phyloP scores from a whole-genome alignment of 495 filamentous ascomycete genomes.

The Lichina pygmaea region DNA sequence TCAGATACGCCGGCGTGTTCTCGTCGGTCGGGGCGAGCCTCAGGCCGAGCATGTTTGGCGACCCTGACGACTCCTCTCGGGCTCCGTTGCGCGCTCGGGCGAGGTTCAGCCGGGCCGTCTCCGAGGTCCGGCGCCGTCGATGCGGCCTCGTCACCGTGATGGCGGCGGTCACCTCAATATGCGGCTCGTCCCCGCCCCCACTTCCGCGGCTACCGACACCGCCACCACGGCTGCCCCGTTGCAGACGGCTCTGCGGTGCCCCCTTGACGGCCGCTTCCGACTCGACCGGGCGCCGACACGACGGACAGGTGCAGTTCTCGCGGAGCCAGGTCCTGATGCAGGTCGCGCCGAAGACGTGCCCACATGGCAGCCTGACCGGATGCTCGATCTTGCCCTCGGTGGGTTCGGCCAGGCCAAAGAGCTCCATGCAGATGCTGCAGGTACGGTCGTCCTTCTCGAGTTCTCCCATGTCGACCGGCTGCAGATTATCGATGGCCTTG shows the following conservation, averaged over 20 bases:
- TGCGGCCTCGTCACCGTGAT: neutral
- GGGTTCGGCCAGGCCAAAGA: slow-evolving; percentile 1
- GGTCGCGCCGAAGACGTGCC: slow-evolving; percentile 27
- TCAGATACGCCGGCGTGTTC: no score
- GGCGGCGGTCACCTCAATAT: neutral
- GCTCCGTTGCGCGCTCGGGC: no score
- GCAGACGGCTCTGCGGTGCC: no score
- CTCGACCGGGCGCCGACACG: slow-evolving; percentile 27
- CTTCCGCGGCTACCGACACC: neutral
- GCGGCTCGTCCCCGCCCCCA: neutral
- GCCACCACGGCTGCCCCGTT: no score
- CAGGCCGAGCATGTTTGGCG: no score
- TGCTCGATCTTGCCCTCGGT: neutral
- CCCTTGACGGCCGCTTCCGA: slow-evolving; percentile 11
- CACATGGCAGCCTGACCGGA: slow-evolving; percentile 1
- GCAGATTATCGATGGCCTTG: neutral
- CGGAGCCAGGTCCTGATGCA: slow-evolving; percentile 35
- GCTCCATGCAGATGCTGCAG: slow-evolving; percentile 4
- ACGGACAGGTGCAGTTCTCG: slow-evolving; percentile 28
- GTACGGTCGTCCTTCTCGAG: slow-evolving; percentile 1
- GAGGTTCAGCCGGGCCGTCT: no score
- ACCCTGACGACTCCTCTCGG: no score
- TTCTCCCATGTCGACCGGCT: neutral
- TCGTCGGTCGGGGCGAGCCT: no score
- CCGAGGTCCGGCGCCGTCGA: neutral